Evolutionary conservation across 2,329 filamentous ascomycete species (phyloP).

Genomic region (Fusarium multiceps): DNA sequence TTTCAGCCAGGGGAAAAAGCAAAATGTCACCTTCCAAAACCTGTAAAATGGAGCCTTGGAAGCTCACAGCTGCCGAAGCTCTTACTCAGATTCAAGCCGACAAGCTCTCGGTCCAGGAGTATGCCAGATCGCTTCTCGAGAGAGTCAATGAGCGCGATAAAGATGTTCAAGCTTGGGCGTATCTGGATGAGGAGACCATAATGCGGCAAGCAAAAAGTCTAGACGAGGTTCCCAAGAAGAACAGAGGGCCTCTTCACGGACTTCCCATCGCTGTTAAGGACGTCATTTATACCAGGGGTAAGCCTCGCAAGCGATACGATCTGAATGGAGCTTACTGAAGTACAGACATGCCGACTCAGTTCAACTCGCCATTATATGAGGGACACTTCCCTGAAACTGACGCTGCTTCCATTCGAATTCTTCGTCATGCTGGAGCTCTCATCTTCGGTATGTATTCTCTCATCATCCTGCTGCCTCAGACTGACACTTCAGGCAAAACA

Average conservation of each 20-base stretch:
- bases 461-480: background rate
- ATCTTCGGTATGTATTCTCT: constrained; percentile 55
- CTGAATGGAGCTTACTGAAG: background rate
- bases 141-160: constrained; percentile 58
- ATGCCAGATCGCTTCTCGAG: constrained; percentile 59
- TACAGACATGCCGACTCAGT: constrained; percentile 66
- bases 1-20: background rate
- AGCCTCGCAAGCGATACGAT: background rate
- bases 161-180: constrained; percentile 63
- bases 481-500: constrained; percentile 38
- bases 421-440: constrained; percentile 67
- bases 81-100: constrained; percentile 54
- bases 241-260: constrained; percentile 68
- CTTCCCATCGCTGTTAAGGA: constrained; percentile 70
- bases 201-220: constrained; percentile 61
- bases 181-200: constrained; percentile 58
- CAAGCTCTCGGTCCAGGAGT: constrained; percentile 61
- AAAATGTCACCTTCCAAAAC: constrained; percentile 31
- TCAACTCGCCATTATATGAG: constrained; percentile 66
- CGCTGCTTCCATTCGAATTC: constrained; percentile 62
- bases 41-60: constrained; percentile 32
- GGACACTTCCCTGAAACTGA: constrained; percentile 60
- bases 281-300: constrained; percentile 67
- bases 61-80: constrained; percentile 58
- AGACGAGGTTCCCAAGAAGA: constrained; percentile 59